phyloP scores from a whole-genome alignment of 108 stramenopile genomes.

The Nitzschia sp. region DNA sequence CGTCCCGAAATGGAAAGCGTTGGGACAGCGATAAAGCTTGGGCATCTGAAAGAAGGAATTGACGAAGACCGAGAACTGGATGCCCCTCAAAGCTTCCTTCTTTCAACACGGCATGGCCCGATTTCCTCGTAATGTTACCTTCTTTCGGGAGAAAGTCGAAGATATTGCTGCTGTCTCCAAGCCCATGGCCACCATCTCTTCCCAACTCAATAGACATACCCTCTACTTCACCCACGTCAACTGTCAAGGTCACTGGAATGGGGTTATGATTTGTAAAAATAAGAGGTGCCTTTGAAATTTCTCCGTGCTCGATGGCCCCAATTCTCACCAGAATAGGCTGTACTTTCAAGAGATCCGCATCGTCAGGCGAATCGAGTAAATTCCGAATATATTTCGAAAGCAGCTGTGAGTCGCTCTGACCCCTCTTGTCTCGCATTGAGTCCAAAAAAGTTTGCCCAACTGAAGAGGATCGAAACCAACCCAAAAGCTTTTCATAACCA shows the following conservation, averaged over 20 bases:
- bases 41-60: conserved; percentile 40
- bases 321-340: conserved; percentile 55
- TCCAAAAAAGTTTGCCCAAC: conserved; percentile 18
- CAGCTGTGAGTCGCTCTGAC: conserved; percentile 6
- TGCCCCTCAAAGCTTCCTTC: conserved; percentile 37
- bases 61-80: conserved; percentile 40
- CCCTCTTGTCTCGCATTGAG: conserved; percentile 18
- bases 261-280: conserved; percentile 75
- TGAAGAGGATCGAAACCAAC: conserved; percentile 32
- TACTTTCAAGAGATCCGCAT: conserved; percentile 11
- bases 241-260: conserved; percentile 52
- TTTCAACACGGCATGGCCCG: conserved; percentile 18
- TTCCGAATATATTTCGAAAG: conserved; percentile 11
- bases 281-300: conserved; percentile 42
- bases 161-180: conserved; percentile 45
- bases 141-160: conserved; percentile 47
- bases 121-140: background rate
- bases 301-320: conserved; percentile 57
- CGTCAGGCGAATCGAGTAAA: background rate
- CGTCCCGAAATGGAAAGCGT: conserved; percentile 42
- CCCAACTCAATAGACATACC: conserved; percentile 62
- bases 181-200: conserved; percentile 19
- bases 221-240: conserved; percentile 61
- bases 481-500: conserved; percentile 27
- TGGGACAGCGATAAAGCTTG: conserved; percentile 17